Conservation (phyloP, 768 basidiomycete species). For the Suillus cothurnatus region DNA sequence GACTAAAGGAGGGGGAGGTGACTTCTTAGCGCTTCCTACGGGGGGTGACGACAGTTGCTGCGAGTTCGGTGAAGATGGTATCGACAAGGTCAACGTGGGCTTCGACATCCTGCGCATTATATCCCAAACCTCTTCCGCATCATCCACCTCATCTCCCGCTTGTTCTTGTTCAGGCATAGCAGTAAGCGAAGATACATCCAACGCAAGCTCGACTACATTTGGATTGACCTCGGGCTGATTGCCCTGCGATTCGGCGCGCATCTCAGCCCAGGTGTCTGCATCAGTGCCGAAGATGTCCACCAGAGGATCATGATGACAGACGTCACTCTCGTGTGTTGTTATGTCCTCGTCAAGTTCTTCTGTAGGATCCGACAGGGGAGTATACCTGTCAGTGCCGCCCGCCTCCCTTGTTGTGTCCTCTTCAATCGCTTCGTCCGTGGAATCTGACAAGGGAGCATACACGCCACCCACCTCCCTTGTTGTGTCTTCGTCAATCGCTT, state of each 20-base stretch:
- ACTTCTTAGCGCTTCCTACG: slow-evolving; percentile 38
- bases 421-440: slow-evolving; percentile 29
- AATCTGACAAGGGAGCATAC: slow-evolving; percentile 34
- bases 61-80: slow-evolving; percentile 42
- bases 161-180: slow-evolving; percentile 26
- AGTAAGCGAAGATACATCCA: slow-evolving; percentile 45
- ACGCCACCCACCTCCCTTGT: slow-evolving; percentile 10
- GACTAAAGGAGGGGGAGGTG: slow-evolving; percentile 60
- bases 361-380: slow-evolving; percentile 31
- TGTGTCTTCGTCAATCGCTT: slow-evolving; percentile 37
- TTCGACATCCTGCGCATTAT: slow-evolving; percentile 45
- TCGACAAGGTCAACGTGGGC: slow-evolving; percentile 34
- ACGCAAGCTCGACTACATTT: slow-evolving; percentile 53
- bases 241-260: slow-evolving; percentile 41
- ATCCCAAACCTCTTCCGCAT: slow-evolving; percentile 39
- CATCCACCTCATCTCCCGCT: slow-evolving; percentile 26
- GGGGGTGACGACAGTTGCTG: slow-evolving; percentile 39
- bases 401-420: slow-evolving; percentile 28
- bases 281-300: slow-evolving; percentile 69
- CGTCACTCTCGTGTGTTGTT: slow-evolving; percentile 41
- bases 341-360: slow-evolving; percentile 39
- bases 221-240: slow-evolving; percentile 38
- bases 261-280: slow-evolving; percentile 61
- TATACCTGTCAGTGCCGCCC: slow-evolving; percentile 25
- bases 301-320: slow-evolving; percentile 49